Conservation (phyloP, 2,329 filamentous ascomycete species). For the Hirsutella rhossiliensis region DNA sequence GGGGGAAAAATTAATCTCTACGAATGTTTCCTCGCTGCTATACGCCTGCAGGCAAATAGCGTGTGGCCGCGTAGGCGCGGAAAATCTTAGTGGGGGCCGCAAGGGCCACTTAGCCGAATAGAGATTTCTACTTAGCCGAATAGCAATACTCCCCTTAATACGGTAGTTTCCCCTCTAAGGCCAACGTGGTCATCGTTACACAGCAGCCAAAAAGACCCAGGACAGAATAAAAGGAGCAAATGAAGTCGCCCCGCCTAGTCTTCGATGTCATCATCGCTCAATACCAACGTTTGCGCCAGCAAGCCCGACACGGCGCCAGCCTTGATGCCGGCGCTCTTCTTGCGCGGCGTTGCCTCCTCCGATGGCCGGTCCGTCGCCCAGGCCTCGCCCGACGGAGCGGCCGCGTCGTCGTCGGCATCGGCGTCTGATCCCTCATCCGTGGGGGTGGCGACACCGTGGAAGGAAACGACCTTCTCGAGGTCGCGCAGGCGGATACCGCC, state of each 20-base stretch:
- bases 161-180: no score
- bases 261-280: conserved; percentile 80
- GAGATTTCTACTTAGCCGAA: no score
- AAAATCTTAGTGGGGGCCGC: no score
- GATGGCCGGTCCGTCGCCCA: conserved; percentile 52
- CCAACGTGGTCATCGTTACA: no score
- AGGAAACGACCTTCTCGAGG: conserved; percentile 56
- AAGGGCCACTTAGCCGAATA: no score
- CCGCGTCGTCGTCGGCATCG: conserved; percentile 29
- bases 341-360: conserved; percentile 39
- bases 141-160: no score
- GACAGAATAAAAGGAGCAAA: no score
- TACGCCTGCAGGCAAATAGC: no score
- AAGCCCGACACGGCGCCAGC: conserved; percentile 25
- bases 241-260: conserved; percentile 28
- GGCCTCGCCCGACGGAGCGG: conserved; percentile 31
- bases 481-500: conserved; percentile 33
- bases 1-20: no score
- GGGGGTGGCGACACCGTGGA: conserved; percentile 43
- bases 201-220: no score
- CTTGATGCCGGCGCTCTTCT: conserved; percentile 29
- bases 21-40: no score
- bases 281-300: conserved; percentile 52
- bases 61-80: no score
- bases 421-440: conserved; percentile 30